Base-by-base conservation (phyloP, 129 eudicot genomes). In the Lactuca saligna region DNA sequence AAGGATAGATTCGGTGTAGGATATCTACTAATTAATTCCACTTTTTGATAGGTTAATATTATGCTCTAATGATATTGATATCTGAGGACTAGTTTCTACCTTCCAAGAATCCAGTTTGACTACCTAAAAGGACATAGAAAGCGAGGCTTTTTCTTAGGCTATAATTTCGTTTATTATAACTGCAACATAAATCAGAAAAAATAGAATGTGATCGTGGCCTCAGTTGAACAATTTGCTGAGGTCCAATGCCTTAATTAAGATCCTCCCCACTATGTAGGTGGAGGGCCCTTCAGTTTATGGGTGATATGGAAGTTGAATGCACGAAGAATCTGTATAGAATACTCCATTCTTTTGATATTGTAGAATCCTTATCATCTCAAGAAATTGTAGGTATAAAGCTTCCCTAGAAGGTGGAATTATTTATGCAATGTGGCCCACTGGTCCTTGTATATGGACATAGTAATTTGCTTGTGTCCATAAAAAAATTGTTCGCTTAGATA, bases 281-380 rank as follows among this genome's bases (percentile, higher is more conserved):
- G 82, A 60, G 79, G 80, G 72, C 12, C 82, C 63, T 75, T 42
- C 49, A 42, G 54, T 48, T 29, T 68, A 72, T 64, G 66, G 72
- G 74, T 72, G 80, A 77, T 84, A 84, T 77, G 80, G 69, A 78
- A 64, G 76, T 69, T 53, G 66, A 65, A 7, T 68, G 81, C 65
- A 53, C 11, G 3, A 46, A 57, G 87, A 85, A 85, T 82, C 79
- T 70, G 70, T 66, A 75, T 61, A 82, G 20, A 65, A 78, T 48
- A 42, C 75, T 17, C 12, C 42, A 75, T 15, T 37, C 51, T 72
- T 56, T 51, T 78, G 71, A 67, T 82, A 76, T 76, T 49, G 70
- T 64, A 74, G 86, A 85, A 82, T 85, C 81, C 79, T 79, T 85
- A 79, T 82, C 88, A 71, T 68, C 34, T 51, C 73, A 31, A 56